Evolutionary conservation across 1,284 basidiomycete species (phyloP).

Genomic region (Neolentinus lepideus): DNA sequence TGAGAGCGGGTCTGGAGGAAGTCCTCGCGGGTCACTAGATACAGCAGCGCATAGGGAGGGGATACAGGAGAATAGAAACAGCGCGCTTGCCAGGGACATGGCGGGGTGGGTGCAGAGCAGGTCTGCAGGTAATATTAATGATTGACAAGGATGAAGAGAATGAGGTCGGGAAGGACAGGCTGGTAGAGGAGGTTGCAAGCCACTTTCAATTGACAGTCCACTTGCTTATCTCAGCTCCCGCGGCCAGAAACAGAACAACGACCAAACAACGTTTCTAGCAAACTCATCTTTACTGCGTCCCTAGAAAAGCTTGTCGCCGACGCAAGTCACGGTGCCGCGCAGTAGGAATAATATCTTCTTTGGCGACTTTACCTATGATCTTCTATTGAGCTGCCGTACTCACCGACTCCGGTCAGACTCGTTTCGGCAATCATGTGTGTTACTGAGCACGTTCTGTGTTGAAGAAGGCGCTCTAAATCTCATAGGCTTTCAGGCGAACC

Average conservation of each 20-base stretch:
- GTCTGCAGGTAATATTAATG: neutral
- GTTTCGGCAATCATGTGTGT: no score
- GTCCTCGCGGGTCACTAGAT: constrained; percentile 2
- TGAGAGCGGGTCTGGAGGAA: neutral
- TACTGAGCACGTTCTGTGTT: no score
- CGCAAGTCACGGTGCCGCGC: no score
- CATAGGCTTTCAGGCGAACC: no score
- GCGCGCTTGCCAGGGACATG: neutral
- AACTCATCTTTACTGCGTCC: neutral
- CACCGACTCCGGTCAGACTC: no score
- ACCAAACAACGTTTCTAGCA: neutral
- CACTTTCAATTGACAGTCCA: neutral
- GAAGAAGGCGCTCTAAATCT: no score
- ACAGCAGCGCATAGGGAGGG: neutral
- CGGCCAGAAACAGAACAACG: neutral
- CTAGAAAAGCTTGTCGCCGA: no score
- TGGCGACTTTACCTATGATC: no score
- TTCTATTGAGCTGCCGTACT: no score
- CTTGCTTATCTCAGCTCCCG: constrained; percentile 1
- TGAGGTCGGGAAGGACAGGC: neutral
- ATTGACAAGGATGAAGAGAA: neutral
- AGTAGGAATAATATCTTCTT: no score
- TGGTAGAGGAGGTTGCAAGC: neutral
- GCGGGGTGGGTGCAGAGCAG: neutral
- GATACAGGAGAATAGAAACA: neutral